Conservation (phyloP, 1,284 basidiomycete species). For the Meira nashicola region DNA sequence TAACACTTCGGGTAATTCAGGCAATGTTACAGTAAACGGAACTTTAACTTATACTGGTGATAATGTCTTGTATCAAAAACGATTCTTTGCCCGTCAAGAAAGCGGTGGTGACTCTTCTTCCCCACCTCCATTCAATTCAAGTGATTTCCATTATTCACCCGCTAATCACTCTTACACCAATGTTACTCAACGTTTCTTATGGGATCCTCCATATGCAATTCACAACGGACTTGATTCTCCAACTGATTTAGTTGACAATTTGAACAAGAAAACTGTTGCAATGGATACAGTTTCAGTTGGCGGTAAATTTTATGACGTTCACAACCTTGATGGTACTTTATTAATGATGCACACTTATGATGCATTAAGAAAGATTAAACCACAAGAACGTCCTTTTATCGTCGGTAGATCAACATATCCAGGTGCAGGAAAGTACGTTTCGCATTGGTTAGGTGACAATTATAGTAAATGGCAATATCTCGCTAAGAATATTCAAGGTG, state of each 20-base stretch:
- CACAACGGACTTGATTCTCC: slow-evolving; percentile 62
- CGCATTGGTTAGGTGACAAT: slow-evolving; percentile 58
- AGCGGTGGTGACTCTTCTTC: background rate
- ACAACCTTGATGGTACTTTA: slow-evolving; percentile 33
- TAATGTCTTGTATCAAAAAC: background rate
- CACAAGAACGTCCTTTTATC: slow-evolving; percentile 34
- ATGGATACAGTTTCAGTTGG: slow-evolving; percentile 54
- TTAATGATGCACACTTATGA: slow-evolving; percentile 26
- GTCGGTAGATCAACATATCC: slow-evolving; percentile 35
- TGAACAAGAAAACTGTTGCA: slow-evolving; percentile 35
- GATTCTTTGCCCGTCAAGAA: background rate
- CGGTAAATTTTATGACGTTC: slow-evolving; percentile 50
- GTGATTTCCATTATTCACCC: slow-evolving; percentile 10
- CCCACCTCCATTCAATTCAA: background rate
- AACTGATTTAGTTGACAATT: slow-evolving; percentile 49
- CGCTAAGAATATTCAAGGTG: slow-evolving; percentile 62
- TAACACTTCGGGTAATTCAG: slow-evolving; percentile 62
- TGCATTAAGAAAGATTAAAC: slow-evolving; percentile 22
- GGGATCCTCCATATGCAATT: slow-evolving; percentile 62
- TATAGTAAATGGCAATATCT: slow-evolving; percentile 63
- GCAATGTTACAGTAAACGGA: slow-evolving; percentile 70
- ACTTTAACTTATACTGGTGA: slow-evolving; percentile 21
- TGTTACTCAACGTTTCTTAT: slow-evolving; percentile 24
- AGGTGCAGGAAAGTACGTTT: slow-evolving; percentile 19
- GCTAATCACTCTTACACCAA: slow-evolving; percentile 27